Percentiles rank a stretch among this genome's conserved stretches.
phyloP scores from a whole-genome alignment of 2,329 filamentous ascomycete genomes.

The Truncatella angustata region DNA sequence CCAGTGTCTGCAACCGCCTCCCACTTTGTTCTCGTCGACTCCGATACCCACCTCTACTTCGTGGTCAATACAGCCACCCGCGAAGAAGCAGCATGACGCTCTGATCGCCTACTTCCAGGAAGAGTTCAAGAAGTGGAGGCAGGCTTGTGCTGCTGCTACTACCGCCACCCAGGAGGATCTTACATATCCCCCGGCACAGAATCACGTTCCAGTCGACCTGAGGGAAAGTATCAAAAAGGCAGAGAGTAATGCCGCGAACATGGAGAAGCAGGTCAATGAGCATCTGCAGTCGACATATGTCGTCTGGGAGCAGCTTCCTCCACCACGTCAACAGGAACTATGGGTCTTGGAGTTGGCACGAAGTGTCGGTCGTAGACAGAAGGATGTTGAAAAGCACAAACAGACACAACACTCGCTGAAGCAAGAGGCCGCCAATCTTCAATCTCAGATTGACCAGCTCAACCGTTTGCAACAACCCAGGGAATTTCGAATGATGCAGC shows the following conservation, averaged over 20 bases:
- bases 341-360: conserved; percentile 63
- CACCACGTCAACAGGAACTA: conserved; percentile 54
- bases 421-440: conserved; percentile 58
- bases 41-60: conserved; percentile 76
- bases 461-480: conserved; percentile 58
- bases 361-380: conserved; percentile 55
- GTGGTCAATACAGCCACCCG: conserved; percentile 78
- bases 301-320: conserved; percentile 69
- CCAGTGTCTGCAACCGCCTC: conserved; percentile 75
- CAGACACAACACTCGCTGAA: conserved; percentile 48
- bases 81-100: conserved; percentile 70
- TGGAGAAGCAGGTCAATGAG: conserved; percentile 68
- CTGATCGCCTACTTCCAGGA: conserved; percentile 65
- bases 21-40: conserved; percentile 77
- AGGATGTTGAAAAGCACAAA: conserved; percentile 51
- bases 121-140: conserved; percentile 65
- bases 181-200: conserved; percentile 42
- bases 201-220: conserved; percentile 37
- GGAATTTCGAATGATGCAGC: conserved; percentile 54
- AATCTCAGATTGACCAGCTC: conserved; percentile 57
- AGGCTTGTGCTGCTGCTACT: conserved; percentile 48
- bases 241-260: conserved; percentile 51
- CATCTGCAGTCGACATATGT: conserved; percentile 77
- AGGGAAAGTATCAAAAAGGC: conserved; percentile 47
- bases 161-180: conserved; percentile 51